phyloP scores from a whole-genome alignment of 441 rosid species.

The Eruca vesicaria region DNA sequence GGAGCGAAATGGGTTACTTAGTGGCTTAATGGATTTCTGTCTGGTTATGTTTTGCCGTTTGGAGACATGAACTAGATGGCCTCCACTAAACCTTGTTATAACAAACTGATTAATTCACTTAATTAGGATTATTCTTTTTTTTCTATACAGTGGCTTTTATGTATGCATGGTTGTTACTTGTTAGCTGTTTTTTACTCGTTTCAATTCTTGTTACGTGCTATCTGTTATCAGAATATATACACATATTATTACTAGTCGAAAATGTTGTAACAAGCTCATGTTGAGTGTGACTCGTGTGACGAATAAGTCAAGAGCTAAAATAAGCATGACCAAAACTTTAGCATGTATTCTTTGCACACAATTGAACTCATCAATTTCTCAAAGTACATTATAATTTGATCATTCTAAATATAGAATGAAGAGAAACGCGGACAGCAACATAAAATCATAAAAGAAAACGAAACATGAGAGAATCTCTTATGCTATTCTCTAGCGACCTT shows the following conservation, averaged over 20 bases:
- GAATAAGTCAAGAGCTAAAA: constrained; percentile 1
- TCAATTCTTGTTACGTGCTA: neutral
- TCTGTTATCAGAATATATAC: neutral
- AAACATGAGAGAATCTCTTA: constrained; percentile 7
- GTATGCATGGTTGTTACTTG: neutral
- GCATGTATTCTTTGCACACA: neutral
- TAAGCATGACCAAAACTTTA: neutral
- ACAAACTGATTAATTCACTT: constrained; percentile 12
- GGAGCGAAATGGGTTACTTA: neutral
- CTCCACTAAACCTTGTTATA: constrained; percentile 29
- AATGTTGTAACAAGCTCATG: neutral
- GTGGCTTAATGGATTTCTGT: constrained; percentile 26
- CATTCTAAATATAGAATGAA: constrained; percentile 14
- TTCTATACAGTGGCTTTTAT: neutral
- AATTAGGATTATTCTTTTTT: neutral
- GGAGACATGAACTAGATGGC: constrained; percentile 8
- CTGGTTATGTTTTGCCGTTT: constrained; percentile 17
- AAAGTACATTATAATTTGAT: neutral
- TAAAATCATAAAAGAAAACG: neutral
- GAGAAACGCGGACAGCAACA: constrained; percentile 18
- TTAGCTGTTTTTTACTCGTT: neutral
- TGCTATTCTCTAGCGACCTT: constrained; percentile 14
- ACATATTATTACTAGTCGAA: neutral
- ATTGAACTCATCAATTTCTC: neutral
- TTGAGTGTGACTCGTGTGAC: neutral